phyloP scores from a whole-genome alignment of 257 asterid genomes.

The Solanum ossicruentum region DNA sequence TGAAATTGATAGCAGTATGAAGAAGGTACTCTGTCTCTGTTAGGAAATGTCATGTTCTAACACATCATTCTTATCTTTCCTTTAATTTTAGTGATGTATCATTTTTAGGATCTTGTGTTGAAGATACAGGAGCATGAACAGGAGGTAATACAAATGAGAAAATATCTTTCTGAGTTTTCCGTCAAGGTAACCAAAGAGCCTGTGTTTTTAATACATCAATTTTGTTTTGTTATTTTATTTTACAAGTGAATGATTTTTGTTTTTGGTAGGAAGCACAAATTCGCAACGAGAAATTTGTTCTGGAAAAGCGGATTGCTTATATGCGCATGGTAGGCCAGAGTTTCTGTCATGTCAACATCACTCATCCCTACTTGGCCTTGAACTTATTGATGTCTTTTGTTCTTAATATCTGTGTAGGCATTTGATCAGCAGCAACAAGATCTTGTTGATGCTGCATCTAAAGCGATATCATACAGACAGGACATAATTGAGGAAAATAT shows the following conservation, averaged over 20 bases:
- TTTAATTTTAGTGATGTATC: neutral
- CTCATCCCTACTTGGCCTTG: neutral
- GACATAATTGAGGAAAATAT: constrained; percentile 96
- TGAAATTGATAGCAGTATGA: constrained; percentile 41
- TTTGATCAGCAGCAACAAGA: constrained; percentile 99
- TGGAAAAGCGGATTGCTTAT: constrained; percentile 91
- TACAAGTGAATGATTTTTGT: constrained; percentile 3
- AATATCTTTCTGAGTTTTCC: constrained; percentile 70
- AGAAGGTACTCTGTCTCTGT: constrained; percentile 41
- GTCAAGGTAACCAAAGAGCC: constrained; percentile 36
- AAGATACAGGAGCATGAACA: constrained; percentile 75
- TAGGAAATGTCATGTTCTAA: neutral
- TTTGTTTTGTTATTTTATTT: neutral
- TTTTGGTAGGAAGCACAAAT: constrained; percentile 70
- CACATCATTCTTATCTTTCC: neutral
- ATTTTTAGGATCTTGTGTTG: constrained; percentile 46
- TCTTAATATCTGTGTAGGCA: constrained; percentile 38
- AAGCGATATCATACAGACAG: constrained; percentile 94
- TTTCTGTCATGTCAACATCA: neutral
- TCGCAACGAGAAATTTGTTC: constrained; percentile 64
- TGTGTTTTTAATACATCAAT: constrained; percentile 1
- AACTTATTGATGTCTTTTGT: neutral
- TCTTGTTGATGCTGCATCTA: constrained; percentile 96
- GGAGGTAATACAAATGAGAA: constrained; percentile 69
- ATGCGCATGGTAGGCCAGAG: constrained; percentile 77